Evolutionary conservation across 2,329 filamentous ascomycete species (phyloP).

Genomic region (Trichocomaceae sp.): DNA sequence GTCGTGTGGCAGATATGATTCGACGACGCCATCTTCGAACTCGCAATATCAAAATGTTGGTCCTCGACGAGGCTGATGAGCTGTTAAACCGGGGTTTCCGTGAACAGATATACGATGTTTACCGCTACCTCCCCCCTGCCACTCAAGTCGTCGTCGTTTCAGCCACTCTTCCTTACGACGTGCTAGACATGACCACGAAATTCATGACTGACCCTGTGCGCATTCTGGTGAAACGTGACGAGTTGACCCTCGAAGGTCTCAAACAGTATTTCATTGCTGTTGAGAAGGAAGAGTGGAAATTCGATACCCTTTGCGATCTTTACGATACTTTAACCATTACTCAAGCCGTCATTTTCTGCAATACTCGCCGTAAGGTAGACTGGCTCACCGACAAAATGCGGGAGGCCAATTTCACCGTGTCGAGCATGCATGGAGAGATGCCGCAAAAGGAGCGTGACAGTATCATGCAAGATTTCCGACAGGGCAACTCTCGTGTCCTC

Average conservation of each 20-base stretch:
- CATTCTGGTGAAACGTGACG: conserved; percentile 96
- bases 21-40: conserved; percentile 66
- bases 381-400: conserved; percentile 99
- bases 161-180: conserved; percentile 93
- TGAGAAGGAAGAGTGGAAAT: conserved; percentile 99
- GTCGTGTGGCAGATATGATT: conserved; percentile 84
- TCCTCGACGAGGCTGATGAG: conserved; percentile 70
- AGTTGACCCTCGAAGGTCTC: conserved; percentile 90
- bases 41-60: conserved; percentile 70
- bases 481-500: conserved; percentile 89
- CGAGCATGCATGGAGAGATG: conserved; percentile 99
- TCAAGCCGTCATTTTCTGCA: conserved; percentile 99
- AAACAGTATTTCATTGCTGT: conserved; percentile 99
- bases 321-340: conserved; percentile 99
- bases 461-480: conserved; percentile 98
- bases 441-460: conserved; percentile 95
- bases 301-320: conserved; percentile 95
- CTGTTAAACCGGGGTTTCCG: conserved; percentile 89
- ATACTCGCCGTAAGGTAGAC: conserved; percentile 97
- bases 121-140: conserved; percentile 89
- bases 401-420: conserved; percentile 97
- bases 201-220: conserved; percentile 99
- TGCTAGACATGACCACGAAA: conserved; percentile 98
- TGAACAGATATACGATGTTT: conserved; percentile 98
- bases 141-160: conserved; percentile 98